phyloP scores from a whole-genome alignment of 225 moss, liverwort and hornwort genomes.

The Lunularia cruciata region DNA sequence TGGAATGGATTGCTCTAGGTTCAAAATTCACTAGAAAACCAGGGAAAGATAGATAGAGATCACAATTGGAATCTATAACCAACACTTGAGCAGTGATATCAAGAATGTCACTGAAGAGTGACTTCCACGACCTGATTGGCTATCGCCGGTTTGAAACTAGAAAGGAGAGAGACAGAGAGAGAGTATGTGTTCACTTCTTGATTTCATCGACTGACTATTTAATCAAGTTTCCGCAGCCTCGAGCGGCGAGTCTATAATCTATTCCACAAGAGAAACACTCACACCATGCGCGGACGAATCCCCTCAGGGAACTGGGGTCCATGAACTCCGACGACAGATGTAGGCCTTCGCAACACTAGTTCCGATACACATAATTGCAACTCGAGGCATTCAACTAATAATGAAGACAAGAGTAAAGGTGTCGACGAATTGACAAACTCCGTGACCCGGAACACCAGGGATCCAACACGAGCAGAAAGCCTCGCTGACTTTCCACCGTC shows the following conservation, averaged over 20 bases:
- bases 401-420: conserved; percentile 3
- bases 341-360: background rate
- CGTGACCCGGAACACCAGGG: conserved; percentile 7
- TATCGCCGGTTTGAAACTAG: background rate
- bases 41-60: background rate
- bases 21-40: background rate
- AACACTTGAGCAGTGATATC: background rate
- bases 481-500: background rate
- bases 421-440: conserved; percentile 17
- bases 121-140: background rate
- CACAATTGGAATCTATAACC: background rate
- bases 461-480: background rate
- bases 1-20: too few relatives aligned
- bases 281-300: conserved; percentile 7
- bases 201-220: background rate
- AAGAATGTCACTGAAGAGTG: background rate
- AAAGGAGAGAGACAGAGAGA: too few relatives aligned
- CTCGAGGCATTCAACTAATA: background rate
- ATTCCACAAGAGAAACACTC: background rate
- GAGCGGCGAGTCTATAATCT: background rate
- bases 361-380: conserved; percentile 16
- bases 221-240: background rate
- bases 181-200: background rate
- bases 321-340: background rate
- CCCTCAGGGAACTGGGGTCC: conserved; percentile 12